These are phyloP conservation scores for Pseudofabraea citricarpa DNA, from an alignment of 2,329 filamentous ascomycete species.

Conservation along the genomic window DNA sequence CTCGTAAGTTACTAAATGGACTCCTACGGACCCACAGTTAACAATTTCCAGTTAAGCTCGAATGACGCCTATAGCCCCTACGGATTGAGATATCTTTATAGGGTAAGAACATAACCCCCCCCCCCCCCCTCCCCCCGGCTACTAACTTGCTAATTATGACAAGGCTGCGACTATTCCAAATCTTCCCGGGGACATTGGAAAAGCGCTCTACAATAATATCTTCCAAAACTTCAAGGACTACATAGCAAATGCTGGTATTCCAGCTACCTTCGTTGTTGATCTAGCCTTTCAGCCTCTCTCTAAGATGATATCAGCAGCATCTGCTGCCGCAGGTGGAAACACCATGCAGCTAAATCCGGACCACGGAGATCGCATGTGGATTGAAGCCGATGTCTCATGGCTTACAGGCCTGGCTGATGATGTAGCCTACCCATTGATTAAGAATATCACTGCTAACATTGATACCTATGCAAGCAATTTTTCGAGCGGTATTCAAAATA, in stretches of 20 bases:
- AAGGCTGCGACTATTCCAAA: slow-evolving; percentile 17
- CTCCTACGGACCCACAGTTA: background rate
- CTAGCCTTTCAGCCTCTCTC: slow-evolving; percentile 31
- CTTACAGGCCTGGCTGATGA: slow-evolving; percentile 15
- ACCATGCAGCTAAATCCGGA: slow-evolving; percentile 21
- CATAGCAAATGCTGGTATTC: slow-evolving; percentile 20
- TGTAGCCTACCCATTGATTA: slow-evolving; percentile 5
- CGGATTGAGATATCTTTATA: background rate
- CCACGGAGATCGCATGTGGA: slow-evolving; percentile 26
- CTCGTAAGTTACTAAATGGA: slow-evolving; percentile 18
- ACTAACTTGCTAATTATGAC: background rate
- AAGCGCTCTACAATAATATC: slow-evolving; percentile 30
- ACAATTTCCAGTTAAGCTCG: background rate
- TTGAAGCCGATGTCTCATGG: slow-evolving; percentile 28
- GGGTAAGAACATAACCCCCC: background rate
- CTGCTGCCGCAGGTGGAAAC: slow-evolving; percentile 17
- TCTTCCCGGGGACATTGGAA: slow-evolving; percentile 14
- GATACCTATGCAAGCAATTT: too few relatives aligned
- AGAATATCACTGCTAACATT: slow-evolving; percentile 13
- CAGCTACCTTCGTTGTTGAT: slow-evolving; percentile 18
- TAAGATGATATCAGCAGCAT: slow-evolving; percentile 19
- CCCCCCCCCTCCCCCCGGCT: background rate
- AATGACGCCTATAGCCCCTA: background rate
- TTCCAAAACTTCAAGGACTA: slow-evolving; percentile 25
- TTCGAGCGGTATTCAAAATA: slow-evolving; percentile 17